Conservation (phyloP, 2,329 filamentous ascomycete species). For the Sporothrix euskadiensis region DNA sequence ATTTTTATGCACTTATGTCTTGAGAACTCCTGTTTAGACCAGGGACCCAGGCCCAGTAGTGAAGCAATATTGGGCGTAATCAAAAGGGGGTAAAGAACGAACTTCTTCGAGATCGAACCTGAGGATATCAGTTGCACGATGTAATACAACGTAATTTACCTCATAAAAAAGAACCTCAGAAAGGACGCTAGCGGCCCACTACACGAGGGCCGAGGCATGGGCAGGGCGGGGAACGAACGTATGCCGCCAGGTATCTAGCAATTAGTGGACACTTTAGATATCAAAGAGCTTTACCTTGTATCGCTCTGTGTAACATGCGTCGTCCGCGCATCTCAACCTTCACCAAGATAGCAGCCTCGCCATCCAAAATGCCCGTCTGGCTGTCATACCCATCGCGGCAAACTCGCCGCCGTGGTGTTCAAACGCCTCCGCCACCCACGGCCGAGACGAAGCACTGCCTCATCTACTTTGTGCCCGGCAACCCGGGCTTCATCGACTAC, state of each 20-base stretch:
- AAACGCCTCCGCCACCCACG: background rate
- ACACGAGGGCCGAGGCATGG: constrained; percentile 4
- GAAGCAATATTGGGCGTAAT: background rate
- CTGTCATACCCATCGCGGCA: constrained; percentile 30
- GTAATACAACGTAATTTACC: background rate
- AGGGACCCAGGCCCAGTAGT: background rate
- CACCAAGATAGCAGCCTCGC: background rate
- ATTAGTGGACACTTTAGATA: background rate
- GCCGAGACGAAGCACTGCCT: constrained; percentile 42
- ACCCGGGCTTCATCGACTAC: constrained; percentile 74
- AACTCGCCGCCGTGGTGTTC: background rate
- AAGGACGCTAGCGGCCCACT: constrained; percentile 10
- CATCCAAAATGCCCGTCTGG: constrained; percentile 27
- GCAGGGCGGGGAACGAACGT: background rate
- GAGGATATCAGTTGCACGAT: background rate
- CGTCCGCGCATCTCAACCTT: background rate
- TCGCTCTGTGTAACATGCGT: background rate
- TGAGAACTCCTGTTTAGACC: too few species aligned
- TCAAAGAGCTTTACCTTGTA: background rate
- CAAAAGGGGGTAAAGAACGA: too few species aligned
- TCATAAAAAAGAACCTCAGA: background rate
- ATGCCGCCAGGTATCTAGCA: background rate
- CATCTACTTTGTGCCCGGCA: constrained; percentile 73
- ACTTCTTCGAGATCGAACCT: background rate
- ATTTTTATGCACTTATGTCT: background rate